Evolutionary conservation across 805 yeast genomes (phyloP), one percentile per base, ranked within the genome.

Genomic region (Maudiozyma saulgeensis): DNA sequence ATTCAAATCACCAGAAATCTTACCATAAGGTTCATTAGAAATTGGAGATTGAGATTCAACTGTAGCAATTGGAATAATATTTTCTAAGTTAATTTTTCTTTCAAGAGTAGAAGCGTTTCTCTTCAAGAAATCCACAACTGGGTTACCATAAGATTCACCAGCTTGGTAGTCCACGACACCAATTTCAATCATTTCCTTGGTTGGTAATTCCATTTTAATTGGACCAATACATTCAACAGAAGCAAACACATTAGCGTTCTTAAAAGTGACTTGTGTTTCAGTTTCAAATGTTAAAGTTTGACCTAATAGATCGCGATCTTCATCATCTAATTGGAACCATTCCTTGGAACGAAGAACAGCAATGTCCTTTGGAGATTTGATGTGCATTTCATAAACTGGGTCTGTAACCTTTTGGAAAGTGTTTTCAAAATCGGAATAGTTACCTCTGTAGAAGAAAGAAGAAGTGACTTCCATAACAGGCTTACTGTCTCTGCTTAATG

Each of bases 1-100:
- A 71, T 93, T 93, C 81, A 79, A 91, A 71, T 93, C 99, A 66
- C 98, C 98, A 54, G 98, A 91, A 41, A 93, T 97, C 66, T 81
- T 86, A 55, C 96, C 99, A 66, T 93, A 93, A 26, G 96, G 87
- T 73, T 88, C 98, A 69, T 93, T 93, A 49, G 96, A 84, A 54
- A 89, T 86, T 65, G 99, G 99, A 43, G 98, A 86, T 68, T 87
- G 87, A 16, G 71, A 54, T 39, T 71, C 75, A 45, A 71, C 57
- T 49, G 84, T 76, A 43, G 84, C 78, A 58, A 93, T 78, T 61
- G 96, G 96, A 62, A 91, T 90, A 49, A 87, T 79, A 67, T 87
- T 85, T 70, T 91, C 99, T 66, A 93, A 85, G 63, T 80, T 75
- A 53, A 91, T 77, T 52, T 96, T 95, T 74, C 90, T 96, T 75